A percentile compares a stretch with the other conserved stretches of the same genome.
These are phyloP conservation scores for Neurospora sp. DNA, from an alignment of 495 filamentous ascomycete species.

Conservation along the genomic window DNA sequence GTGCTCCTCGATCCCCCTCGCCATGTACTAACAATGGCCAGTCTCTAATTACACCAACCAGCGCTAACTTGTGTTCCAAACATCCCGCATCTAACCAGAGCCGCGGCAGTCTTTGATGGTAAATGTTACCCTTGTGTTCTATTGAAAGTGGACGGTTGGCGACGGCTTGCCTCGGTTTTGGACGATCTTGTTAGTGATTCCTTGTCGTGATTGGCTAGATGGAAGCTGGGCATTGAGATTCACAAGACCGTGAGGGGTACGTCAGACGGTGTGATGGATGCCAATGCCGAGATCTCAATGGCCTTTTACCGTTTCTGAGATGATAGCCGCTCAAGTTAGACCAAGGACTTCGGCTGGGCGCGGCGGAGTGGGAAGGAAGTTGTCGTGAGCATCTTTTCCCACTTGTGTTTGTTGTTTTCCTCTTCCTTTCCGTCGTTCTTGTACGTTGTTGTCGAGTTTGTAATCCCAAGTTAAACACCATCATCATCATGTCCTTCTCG, in stretches of 20 bases:
- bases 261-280: not conserved
- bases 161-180: not conserved
- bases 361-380: not conserved
- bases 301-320: not conserved
- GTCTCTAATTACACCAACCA: not conserved
- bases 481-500: slow-evolving; percentile 21
- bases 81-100: not conserved
- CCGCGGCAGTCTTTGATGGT: not conserved
- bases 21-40: not conserved
- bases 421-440: not conserved
- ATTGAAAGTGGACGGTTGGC: not conserved
- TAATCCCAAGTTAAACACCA: not conserved
- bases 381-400: not conserved
- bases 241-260: not conserved
- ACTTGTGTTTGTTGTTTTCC: not conserved
- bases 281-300: not conserved
- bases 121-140: not conserved
- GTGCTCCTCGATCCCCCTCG: not conserved
- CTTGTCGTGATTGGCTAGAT: not conserved
- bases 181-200: not conserved
- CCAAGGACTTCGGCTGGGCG: not conserved
- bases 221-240: not conserved
- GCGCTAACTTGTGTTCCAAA: not conserved
- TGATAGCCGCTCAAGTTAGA: not conserved
- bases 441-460: not conserved